A percentile compares a stretch with the other conserved stretches of the same genome.
phyloP scores from a whole-genome alignment of 2,329 filamentous ascomycete genomes.

The Diplocarpon mali region DNA sequence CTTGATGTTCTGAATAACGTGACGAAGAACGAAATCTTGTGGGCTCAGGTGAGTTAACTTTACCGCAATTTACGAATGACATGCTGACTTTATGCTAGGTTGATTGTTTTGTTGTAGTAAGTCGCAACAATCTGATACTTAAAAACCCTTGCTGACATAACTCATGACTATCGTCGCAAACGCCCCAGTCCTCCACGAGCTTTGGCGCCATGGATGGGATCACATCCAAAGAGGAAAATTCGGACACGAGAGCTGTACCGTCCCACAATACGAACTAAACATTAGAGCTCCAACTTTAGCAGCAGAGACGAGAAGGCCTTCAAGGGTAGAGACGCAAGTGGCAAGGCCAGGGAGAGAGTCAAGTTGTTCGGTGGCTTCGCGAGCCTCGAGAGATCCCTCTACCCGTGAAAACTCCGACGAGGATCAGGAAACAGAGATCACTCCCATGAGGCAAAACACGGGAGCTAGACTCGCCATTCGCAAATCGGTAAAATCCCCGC shows the following conservation, averaged over 20 bases:
- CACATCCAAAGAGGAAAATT: constrained; percentile 11
- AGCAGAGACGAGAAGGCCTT: background rate
- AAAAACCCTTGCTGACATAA: background rate
- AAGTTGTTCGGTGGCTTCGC: background rate
- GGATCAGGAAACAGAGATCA: background rate
- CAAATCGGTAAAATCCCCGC: background rate
- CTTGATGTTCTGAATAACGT: constrained; percentile 5
- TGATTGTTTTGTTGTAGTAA: constrained; percentile 18
- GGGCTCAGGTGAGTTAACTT: constrained; percentile 10
- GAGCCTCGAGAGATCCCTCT: background rate
- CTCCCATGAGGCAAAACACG: background rate
- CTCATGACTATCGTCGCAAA: constrained; percentile 17
- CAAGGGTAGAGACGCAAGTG: background rate
- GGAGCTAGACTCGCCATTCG: background rate
- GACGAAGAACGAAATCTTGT: constrained; percentile 8
- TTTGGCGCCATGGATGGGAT: constrained; percentile 13
- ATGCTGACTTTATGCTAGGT: constrained; percentile 7
- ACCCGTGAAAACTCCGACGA: background rate
- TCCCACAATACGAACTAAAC: constrained; percentile 4
- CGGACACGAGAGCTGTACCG: background rate
- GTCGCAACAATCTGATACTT: background rate
- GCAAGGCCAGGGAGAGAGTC: background rate
- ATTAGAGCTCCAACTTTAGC: constrained; percentile 1
- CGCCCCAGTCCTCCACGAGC: constrained; percentile 16
- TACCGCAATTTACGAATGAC: background rate